phyloP scores from a whole-genome alignment of 2,329 filamentous ascomycete species.

The Hypoxylon sp. region DNA sequence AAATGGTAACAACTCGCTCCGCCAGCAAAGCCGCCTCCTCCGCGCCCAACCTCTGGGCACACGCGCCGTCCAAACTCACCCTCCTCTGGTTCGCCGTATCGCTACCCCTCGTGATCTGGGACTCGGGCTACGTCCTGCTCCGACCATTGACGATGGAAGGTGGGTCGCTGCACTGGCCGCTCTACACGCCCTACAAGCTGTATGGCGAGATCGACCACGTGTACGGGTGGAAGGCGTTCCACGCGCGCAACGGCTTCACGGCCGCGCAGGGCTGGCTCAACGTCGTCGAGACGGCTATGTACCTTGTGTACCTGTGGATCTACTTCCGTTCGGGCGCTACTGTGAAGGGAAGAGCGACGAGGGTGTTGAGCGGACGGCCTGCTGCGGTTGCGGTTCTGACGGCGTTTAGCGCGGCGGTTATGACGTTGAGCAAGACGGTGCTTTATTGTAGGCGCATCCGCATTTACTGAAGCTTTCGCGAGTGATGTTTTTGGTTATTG shows the following conservation, averaged over 20 bases:
- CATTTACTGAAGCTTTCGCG: not conserved
- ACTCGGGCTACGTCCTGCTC: conserved; percentile 82
- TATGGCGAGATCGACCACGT: conserved; percentile 86
- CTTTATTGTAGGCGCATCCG: conserved; percentile 67
- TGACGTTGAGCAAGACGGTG: conserved; percentile 74
- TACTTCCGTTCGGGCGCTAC: conserved; percentile 52
- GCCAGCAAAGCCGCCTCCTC: conserved; percentile 42
- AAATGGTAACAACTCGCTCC: conserved; percentile 54
- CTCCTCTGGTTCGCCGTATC: conserved; percentile 82
- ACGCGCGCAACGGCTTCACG: conserved; percentile 80
- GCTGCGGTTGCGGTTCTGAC: conserved; percentile 64
- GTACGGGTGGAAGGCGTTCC: conserved; percentile 82
- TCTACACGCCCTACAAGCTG: conserved; percentile 84
- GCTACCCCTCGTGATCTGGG: conserved; percentile 85
- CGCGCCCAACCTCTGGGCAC: conserved; percentile 56
- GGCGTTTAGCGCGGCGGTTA: conserved; percentile 68
- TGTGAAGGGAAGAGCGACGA: conserved; percentile 37
- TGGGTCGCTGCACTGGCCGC: conserved; percentile 77
- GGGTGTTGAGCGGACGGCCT: conserved; percentile 58
- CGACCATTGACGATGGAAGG: conserved; percentile 88
- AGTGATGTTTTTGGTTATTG: not conserved
- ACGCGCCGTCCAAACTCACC: conserved; percentile 62
- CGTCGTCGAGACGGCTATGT: conserved; percentile 75
- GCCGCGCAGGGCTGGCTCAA: conserved; percentile 81
- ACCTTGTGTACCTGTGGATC: conserved; percentile 68